Evolutionary conservation across 2,329 filamentous ascomycete genomes (phyloP), one percentile per base, ranked within the genome.

Genomic region (Bipolaris sorokiniana): DNA sequence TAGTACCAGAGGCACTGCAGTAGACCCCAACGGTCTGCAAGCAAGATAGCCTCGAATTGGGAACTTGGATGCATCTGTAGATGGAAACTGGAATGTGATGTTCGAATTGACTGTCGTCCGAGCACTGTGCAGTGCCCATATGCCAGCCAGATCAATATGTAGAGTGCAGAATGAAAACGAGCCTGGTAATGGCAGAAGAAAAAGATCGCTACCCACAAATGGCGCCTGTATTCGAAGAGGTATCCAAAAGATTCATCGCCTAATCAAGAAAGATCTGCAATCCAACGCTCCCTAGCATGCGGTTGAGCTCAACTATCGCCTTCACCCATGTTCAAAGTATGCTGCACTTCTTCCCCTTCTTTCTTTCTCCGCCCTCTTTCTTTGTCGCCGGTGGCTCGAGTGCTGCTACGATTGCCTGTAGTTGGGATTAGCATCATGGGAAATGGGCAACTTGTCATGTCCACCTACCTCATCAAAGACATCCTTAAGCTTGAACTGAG

Each of bases 401-500:
- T 40, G 94, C 94, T 63, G 94, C 94, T 64, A 98, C 94, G 71
- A 98, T 98, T 26, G 94, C 94, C 93, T 97, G 63, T 3, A 37
- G 20, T 44, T 26, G 48, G 15, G 9, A 28, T 66, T 54, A 70
- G 56, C 47, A 16, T n/a, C 36, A 22, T 41, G 18, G 15, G 18
- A 16, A 36, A n/a, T 5, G 38, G n/a, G 18, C 9, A 7, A 7
- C 26, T 18, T 16, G 38, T 22, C 22, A 23, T 1, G 18, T 22
- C 2, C 18, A 15, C 85, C 69, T 85, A 97, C 93, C 90, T 98
- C 95, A 73, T 99, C 95, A 79, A 99, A 99, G 16, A 99, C 95
- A 75, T 98, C 95, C 84, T 99, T 99, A 66, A 99, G 82, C 81
- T 97, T 97, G 82, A 93, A 97, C 82, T 99, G 95, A 62, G 95